Conservation (phyloP, 306 rosid species). For the Purshia tridentata region DNA sequence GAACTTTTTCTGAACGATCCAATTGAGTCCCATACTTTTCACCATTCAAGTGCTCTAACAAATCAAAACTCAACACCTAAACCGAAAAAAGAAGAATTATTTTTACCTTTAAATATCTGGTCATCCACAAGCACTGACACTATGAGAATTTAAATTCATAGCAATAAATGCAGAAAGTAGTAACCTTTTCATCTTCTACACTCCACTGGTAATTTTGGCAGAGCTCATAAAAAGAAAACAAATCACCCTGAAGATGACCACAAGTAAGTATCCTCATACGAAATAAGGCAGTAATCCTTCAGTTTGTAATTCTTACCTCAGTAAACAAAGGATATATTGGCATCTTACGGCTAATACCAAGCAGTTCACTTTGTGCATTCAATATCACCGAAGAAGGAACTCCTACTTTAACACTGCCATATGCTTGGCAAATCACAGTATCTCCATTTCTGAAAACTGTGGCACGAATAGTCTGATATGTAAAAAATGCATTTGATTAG, state of each 20-base stretch:
- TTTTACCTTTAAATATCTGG: not conserved
- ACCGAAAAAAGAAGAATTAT: slow-evolving; percentile 15
- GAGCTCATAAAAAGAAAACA: slow-evolving; percentile 84
- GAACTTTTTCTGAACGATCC: slow-evolving; percentile 48
- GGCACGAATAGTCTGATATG: slow-evolving; percentile 65
- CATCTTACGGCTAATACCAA: slow-evolving; percentile 73
- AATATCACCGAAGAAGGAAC: slow-evolving; percentile 64
- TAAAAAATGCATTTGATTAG: slow-evolving; percentile 30
- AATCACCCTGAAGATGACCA: slow-evolving; percentile 59
- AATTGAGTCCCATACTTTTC: slow-evolving; percentile 32
- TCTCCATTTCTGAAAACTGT: slow-evolving; percentile 48
- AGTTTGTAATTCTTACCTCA: slow-evolving; percentile 53
- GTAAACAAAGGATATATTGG: slow-evolving; percentile 81
- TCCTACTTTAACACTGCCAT: slow-evolving; percentile 61
- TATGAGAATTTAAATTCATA: not conserved
- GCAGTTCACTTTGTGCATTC: slow-evolving; percentile 79
- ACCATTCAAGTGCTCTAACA: slow-evolving; percentile 38
- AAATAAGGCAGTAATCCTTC: slow-evolving; percentile 17
- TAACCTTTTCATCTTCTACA: slow-evolving; percentile 81
- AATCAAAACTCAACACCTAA: slow-evolving; percentile 70
- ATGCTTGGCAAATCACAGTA: slow-evolving; percentile 63
- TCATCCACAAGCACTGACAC: not conserved
- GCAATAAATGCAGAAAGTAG: not conserved
- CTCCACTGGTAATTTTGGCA: slow-evolving; percentile 88
- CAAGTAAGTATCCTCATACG: slow-evolving; percentile 29